phyloP scores from a whole-genome alignment of 2,329 filamentous ascomycete species.

The Myrmaecium sp. region DNA sequence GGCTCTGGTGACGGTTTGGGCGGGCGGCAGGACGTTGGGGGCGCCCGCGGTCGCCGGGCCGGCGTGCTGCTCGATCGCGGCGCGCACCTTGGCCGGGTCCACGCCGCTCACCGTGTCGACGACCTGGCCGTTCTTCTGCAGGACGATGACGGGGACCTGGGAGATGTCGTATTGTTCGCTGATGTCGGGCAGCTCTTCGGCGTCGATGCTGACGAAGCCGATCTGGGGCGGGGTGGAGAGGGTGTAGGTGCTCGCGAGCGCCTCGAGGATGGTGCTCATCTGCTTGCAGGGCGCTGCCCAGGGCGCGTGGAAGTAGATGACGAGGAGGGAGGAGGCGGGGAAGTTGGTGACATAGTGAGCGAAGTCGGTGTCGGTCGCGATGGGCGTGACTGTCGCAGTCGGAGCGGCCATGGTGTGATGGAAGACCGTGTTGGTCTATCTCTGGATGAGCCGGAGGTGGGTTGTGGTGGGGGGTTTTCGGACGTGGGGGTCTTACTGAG shows the following conservation, averaged over 20 bases:
- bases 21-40: conserved; percentile 22
- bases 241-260: conserved; percentile 75
- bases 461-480: too few species aligned
- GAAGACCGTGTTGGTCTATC: too few species aligned
- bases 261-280: conserved; percentile 73
- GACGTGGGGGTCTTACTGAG: too few species aligned
- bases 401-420: too few species aligned
- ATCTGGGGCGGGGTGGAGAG: conserved; percentile 47
- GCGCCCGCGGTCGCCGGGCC: conserved; percentile 26
- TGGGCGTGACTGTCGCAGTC: conserved; percentile 61
- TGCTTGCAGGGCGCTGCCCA: conserved; percentile 95
- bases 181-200: conserved; percentile 83
- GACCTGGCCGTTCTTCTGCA: conserved; percentile 57
- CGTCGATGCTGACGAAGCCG: conserved; percentile 80
- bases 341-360: conserved; percentile 48
- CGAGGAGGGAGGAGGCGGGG: conserved; percentile 52
- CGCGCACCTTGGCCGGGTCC: conserved; percentile 70
- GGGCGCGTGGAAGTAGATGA: conserved; percentile 89
- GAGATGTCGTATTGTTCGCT: conserved; percentile 88
- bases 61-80: conserved; percentile 70
- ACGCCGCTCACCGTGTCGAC: conserved; percentile 80
- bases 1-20: conserved; percentile 27
- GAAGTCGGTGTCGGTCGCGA: conserved; percentile 60
- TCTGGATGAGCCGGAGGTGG: too few species aligned
- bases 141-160: conserved; percentile 80